Evolutionary conservation across 305 asterid genomes (phyloP), one percentile per base, ranked within the genome.

Genomic region (Solanum hybrid): DNA sequence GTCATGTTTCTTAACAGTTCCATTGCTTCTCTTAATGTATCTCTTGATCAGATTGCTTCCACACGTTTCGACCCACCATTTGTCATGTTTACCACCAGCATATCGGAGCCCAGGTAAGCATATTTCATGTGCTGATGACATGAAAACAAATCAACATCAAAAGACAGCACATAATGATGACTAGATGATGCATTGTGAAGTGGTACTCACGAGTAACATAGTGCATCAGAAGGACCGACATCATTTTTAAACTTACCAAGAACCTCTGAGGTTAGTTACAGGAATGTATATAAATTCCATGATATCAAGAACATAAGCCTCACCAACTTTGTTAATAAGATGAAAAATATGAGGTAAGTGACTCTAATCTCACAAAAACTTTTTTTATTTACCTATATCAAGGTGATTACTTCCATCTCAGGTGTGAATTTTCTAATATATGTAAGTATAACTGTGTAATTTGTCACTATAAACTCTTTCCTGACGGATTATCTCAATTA

Each of bases 61-160:
- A 96, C 92, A 80, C 96, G 92, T 90, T 97, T 96, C 7, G 98
- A 96, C 89, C 95, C 99, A 84, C 92, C 98, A 84, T 97, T 95
- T 79, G 98, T 95, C 92, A 96, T 87, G 10, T 98, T 97, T 31
- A 96, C 98, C 1, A 97, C 98, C 24, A 95, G 95, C 90, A 97
- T 94, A 89, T 95, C 95, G 72, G 98, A 96, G 7, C 95, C 96
- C 6, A 98, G 98, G 86, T 95, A 96, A 17, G 98, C 98, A 88
- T 96, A 94, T 93, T 95, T 98, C 99, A 96, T 96, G 95, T 96
- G 98, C 99, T 96, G 95, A 75, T 90, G 87, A 87, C 90, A 92
- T 36, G 72, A 45, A 34, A 92, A 89, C 51, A 91, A 34, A 89
- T 65, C 86, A 87, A 73, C 79, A 72, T 72, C 36, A 73, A 76